phyloP scores from a whole-genome alignment of 352 stramenopile genomes.

The Thalassiosira exigua region DNA sequence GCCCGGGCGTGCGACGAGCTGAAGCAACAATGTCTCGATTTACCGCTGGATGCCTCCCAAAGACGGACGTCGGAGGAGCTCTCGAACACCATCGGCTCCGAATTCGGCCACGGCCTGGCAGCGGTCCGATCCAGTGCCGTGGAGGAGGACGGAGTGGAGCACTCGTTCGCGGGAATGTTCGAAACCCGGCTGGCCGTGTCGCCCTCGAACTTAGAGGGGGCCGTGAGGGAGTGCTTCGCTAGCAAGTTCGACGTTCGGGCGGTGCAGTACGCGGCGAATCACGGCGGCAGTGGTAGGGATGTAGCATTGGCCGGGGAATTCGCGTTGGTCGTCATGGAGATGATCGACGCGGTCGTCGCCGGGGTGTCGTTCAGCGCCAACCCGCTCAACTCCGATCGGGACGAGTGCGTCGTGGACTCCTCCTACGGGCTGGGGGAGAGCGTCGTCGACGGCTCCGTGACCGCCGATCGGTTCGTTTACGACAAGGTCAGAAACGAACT shows the following conservation, averaged over 20 bases:
- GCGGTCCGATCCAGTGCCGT: constrained; percentile 30
- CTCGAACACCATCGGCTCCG: constrained; percentile 12
- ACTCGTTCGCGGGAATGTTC: constrained; percentile 31
- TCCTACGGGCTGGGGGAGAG: constrained; percentile 36
- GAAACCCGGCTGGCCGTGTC: constrained; percentile 32
- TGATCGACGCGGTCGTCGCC: constrained; percentile 26
- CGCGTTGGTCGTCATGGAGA: constrained; percentile 42
- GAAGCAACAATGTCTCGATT: constrained; percentile 2
- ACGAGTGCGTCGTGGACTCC: constrained; percentile 37
- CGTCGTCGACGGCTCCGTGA: constrained; percentile 35
- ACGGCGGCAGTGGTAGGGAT: not conserved
- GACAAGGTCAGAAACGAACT: constrained; percentile 29
- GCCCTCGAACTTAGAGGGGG: constrained; percentile 7
- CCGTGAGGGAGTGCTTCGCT: constrained; percentile 24
- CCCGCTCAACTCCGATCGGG: constrained; percentile 34
- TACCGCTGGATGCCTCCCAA: not conserved
- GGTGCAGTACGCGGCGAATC: constrained; percentile 11
- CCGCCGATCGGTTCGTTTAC: constrained; percentile 34
- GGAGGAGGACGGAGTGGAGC: constrained; percentile 28
- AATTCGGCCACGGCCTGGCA: constrained; percentile 18
- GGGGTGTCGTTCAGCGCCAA: constrained; percentile 42
- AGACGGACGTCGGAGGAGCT: not conserved
- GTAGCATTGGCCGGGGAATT: constrained; percentile 12
- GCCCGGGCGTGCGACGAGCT: constrained; percentile 5
- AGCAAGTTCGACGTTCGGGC: constrained; percentile 29